Base-by-base conservation (phyloP, 257 asterid species). In the Ligustrum vulgare region DNA sequence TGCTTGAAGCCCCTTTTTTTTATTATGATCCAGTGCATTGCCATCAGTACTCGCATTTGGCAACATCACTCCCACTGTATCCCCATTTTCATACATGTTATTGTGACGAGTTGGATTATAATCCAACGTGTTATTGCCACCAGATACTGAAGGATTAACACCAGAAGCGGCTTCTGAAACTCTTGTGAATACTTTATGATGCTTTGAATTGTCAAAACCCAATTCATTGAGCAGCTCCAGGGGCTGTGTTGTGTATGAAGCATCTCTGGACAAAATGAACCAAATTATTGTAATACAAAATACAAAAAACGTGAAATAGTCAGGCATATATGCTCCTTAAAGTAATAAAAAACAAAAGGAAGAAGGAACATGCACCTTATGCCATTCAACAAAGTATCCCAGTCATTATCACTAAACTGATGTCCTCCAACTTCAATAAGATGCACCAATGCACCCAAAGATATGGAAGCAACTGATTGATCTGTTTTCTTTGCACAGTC, bases 401-500 rank as follows among this genome's bases (percentile, higher is more conserved):
- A 95, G 78, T 93, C 99, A 28, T 73, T 71, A 79, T 91, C 90
- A 81, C 94, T 93, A 83, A 95, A 95, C 78, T 93, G 99, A 85
- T 90, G 99, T 69, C 99, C 99, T 80, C 99, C 99, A 84, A 91
- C 97, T 83, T 95, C 99, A 78, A 87, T 84, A 81, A 95, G 98
- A 87, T 95, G 99, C 84, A 91, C 97, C 72, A 95, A 79, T 75
- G 99, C 99, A 78, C 97, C 98, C 82, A 95, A 80, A 77, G 99
- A 95, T 79, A 95, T 87, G 75, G 99, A 88, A 82, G 89, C 99
- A 72, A 95, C 97, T 63, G 97, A 83, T 71, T 95, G 99, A 87
- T 95, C 98, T 12, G 94, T 75, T 83, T 91, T 90, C 91, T 95
- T 93, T 82, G 99, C 97, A 82, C 99, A 95, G 82, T 95, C 97